Base-by-base conservation (phyloP, 148 eudicot genomes). In the Chenopodium berlandieri region DNA sequence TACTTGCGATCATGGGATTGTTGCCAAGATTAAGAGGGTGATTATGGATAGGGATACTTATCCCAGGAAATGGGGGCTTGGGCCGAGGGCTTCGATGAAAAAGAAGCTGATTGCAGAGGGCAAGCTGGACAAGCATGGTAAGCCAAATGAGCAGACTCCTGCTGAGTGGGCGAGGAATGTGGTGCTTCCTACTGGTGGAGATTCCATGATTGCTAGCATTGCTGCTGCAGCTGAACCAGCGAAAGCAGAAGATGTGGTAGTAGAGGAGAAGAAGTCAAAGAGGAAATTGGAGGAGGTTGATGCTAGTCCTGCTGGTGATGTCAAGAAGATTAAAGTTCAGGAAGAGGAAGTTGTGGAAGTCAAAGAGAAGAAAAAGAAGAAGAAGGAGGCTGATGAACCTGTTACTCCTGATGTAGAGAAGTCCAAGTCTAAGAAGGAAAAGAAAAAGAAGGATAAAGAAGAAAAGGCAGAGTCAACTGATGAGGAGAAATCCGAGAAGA, bases 51-150 rank as follows among this genome's bases (percentile, higher is more conserved):
- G 97, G 77, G 97, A 95, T 87, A 95, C 91, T n/a, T 95, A 95
- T 85, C 97, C 97, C 0, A 93, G 97, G 92, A 95, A 91, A 71
- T 95, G 98, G 98, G 98, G 98, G 54, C 91, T 95, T 86, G 98
- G 97, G 0, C 98, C 98, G 0, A 89, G 86, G 83, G 98, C 98
- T 74, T 87, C 92, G 0, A 89, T 92, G 97, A 95, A 93, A 91
- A 93, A 95, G 94, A 95, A 95, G 89, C 62, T 93, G 76, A 88
- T 93, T 82, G 80, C 92, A 0, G 97, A 91, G 66, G 99, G 99
- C 75, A 92, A 93, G 86, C 86, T 95, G 93, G 89, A 88, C 85
- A 95, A 95, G 86, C 94, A 86, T 75, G 97, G 99, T 7, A 95
- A 93, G 67, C 92, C 91, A 0, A 93, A 84, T 83, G 95, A 90